Conservation (phyloP, 257 asterid genomes). For the Jasminum sambac region DNA sequence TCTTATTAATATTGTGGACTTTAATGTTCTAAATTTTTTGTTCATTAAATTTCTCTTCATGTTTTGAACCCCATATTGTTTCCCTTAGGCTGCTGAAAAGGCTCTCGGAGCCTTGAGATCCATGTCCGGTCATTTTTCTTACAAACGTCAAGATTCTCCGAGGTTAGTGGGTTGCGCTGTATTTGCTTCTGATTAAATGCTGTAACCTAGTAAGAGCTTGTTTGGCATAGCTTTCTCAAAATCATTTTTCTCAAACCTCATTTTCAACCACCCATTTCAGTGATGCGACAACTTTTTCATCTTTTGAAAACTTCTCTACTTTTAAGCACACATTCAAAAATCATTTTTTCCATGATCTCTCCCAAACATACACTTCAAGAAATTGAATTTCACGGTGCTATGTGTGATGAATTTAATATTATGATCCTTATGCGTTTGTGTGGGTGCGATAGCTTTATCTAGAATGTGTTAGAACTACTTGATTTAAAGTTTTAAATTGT, state of each 20-base stretch:
- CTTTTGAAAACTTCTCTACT: too few species aligned
- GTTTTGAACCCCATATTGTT: conserved; percentile 16
- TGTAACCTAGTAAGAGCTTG: neutral
- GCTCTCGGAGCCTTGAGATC: conserved; percentile 79
- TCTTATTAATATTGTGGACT: neutral
- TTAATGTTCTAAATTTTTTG: conserved; percentile 2
- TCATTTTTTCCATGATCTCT: too few species aligned
- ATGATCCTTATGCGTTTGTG: neutral
- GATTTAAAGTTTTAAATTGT: too few species aligned
- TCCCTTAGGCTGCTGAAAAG: conserved; percentile 82
- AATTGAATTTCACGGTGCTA: neutral
- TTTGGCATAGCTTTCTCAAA: too few species aligned
- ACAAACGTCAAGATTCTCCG: conserved; percentile 76
- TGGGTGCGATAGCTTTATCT: neutral
- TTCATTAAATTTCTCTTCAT: conserved; percentile 2
- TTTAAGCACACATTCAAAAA: too few species aligned
- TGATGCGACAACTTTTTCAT: too few species aligned
- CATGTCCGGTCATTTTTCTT: conserved; percentile 57
- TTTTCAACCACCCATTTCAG: too few species aligned
- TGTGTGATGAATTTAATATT: neutral
- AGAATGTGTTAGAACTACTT: neutral
- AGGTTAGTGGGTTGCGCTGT: conserved; percentile 55
- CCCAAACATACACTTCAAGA: too few species aligned
- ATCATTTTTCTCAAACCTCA: too few species aligned
- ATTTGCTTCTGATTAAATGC: neutral